Base-by-base conservation (phyloP, 345 rosid genomes). In the Syzygium grande region DNA sequence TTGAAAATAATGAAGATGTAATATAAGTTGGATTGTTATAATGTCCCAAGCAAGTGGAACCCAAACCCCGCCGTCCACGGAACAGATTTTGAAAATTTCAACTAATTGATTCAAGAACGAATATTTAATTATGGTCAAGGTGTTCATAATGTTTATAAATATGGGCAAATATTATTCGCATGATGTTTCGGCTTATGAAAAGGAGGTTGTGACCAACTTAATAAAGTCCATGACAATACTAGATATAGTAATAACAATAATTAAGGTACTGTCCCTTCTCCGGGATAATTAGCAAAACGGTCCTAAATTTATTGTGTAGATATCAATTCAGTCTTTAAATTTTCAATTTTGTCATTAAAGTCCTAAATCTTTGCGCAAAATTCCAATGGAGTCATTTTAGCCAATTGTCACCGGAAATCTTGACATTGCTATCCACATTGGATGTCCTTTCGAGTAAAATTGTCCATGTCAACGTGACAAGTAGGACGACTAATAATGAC, bases 391-490 rank as follows among this genome's bases (percentile, higher is more conserved):
- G 9, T 65, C 6, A 0, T 30, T 30, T 4, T 9, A 34, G 0
- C 9, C 1, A 4, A 68, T 68, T 68, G 23, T 4, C 10, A 5
- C 0, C 0, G 1, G 11, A 68, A 68, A 68, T 68, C 11, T 2
- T 30, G 6, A 8, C 0, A 2, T 17, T 22, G 0, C 0, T 10
- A 19, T 17, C 6, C 19, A 17, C 0, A 30, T 16, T 14, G 22
- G 5, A 34, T 30, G 23, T 30, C 5, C 10, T 30, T 30, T 65
- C 11, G 9, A 65, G 78, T 16, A 30, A 65, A 65, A 65, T 65
- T 16, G 5, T 16, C 43, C 38, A 29, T 7, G 22, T 30, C 9
- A 30, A 11, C 43, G 8, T 30, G 79, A 4, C 19, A 68, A 30
- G 21, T 34, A 34, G 23, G 2, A 17, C 8, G 41, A 0, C 23